phyloP scores from a whole-genome alignment of 2,329 filamentous ascomycete species.

The Aspergillus niger region DNA sequence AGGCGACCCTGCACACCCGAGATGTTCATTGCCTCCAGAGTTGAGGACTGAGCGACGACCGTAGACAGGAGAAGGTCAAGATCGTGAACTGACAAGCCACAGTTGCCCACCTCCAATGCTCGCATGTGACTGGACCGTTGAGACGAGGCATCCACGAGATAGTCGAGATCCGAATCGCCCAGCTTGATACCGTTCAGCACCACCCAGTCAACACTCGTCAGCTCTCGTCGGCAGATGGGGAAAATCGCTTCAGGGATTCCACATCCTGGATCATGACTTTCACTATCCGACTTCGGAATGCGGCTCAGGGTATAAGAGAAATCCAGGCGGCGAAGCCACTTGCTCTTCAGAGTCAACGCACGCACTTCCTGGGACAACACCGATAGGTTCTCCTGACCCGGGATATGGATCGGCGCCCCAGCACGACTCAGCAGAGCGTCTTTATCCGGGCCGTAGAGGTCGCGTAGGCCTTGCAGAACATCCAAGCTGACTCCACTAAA shows the following conservation, averaged over 20 bases:
- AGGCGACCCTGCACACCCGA: conserved; percentile 68
- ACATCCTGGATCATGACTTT: conserved; percentile 62
- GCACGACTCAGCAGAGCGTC: conserved; percentile 63
- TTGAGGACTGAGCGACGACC: conserved; percentile 65
- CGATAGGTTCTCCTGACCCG: conserved; percentile 57
- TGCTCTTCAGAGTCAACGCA: conserved; percentile 67
- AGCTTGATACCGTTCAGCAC: conserved; percentile 68
- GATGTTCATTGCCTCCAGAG: conserved; percentile 67
- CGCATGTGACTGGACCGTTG: conserved; percentile 66
- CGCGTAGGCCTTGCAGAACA: conserved; percentile 61
- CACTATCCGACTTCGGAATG: conserved; percentile 53
- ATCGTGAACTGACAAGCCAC: conserved; percentile 54
- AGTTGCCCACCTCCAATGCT: conserved; percentile 67
- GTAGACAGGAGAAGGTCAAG: conserved; percentile 64
- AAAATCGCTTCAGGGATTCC: conserved; percentile 70
- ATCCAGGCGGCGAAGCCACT: conserved; percentile 63
- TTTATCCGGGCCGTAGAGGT: conserved; percentile 62
- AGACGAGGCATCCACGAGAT: conserved; percentile 66
- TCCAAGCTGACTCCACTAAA: conserved; percentile 68
- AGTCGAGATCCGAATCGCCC: conserved; percentile 70
- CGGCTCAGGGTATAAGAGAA: conserved; percentile 64
- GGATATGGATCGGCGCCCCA: conserved; percentile 55
- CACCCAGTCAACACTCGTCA: conserved; percentile 72
- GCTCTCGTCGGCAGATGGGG: conserved; percentile 65
- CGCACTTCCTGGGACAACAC: conserved; percentile 69